phyloP scores from a whole-genome alignment of 2,329 filamentous ascomycete species.

The Aspergillus sp. region DNA sequence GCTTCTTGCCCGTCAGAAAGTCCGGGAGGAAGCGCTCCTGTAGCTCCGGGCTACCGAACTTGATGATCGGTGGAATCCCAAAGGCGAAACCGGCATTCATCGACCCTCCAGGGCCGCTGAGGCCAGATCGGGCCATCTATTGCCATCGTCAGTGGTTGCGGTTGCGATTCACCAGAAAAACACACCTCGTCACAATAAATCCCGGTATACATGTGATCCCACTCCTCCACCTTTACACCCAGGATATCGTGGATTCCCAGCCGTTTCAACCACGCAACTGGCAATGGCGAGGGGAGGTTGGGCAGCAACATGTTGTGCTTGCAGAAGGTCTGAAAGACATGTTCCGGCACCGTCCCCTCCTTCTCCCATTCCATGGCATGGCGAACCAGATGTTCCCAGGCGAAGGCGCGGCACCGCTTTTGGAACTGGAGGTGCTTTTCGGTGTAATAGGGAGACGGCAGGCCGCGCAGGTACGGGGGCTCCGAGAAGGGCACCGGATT shows the following conservation, averaged over 20 bases:
- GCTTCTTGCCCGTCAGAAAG: constrained; percentile 55
- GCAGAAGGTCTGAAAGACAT: constrained; percentile 57
- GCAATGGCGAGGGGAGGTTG: constrained; percentile 58
- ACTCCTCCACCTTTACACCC: constrained; percentile 62
- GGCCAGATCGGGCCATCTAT: constrained; percentile 55
- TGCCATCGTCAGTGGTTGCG: neutral
- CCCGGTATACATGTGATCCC: constrained; percentile 60
- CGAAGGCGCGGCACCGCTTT: constrained; percentile 56
- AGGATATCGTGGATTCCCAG: constrained; percentile 58
- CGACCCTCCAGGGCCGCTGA: constrained; percentile 54
- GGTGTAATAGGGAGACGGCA: constrained; percentile 64
- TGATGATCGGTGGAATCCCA: constrained; percentile 61
- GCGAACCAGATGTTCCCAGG: constrained; percentile 52
- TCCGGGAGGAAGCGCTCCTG: constrained; percentile 61
- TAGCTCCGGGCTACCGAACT: constrained; percentile 54
- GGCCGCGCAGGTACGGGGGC: constrained; percentile 59
- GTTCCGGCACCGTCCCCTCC: constrained; percentile 51
- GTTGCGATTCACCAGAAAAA: neutral
- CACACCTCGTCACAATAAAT: constrained; percentile 60
- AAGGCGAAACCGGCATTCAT: constrained; percentile 64
- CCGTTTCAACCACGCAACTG: constrained; percentile 56
- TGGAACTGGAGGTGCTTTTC: constrained; percentile 58
- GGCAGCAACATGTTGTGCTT: constrained; percentile 62
- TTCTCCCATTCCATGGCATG: constrained; percentile 63
- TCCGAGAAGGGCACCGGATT: constrained; percentile 59